Evolutionary conservation across 2,329 filamentous ascomycete species (phyloP).

Genomic region (Pseudogymnoascus sp.): DNA sequence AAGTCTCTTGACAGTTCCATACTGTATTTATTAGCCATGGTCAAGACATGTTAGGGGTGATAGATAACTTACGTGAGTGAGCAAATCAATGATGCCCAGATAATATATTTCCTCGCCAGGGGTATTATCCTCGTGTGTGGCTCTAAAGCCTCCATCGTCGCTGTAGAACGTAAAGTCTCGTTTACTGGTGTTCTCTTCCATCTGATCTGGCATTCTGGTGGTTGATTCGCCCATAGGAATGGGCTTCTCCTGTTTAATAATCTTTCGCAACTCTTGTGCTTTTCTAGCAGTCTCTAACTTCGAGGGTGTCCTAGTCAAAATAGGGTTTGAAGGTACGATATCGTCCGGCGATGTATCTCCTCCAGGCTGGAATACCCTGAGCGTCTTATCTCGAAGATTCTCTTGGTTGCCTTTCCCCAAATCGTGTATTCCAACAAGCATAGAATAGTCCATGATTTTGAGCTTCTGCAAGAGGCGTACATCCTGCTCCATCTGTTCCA

Average conservation of each 20-base stretch:
- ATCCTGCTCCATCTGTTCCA: constrained; percentile 81
- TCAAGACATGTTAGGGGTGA: not conserved
- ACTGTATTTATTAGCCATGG: constrained; percentile 45
- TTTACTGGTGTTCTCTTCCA: constrained; percentile 66
- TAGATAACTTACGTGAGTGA: constrained; percentile 73
- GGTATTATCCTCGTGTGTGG: constrained; percentile 81
- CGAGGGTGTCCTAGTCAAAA: constrained; percentile 82
- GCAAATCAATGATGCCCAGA: constrained; percentile 93
- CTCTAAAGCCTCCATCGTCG: constrained; percentile 87
- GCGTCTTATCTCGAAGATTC: constrained; percentile 78
- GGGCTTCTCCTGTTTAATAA: constrained; percentile 86
- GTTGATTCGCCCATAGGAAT: constrained; percentile 81
- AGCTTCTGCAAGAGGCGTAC: constrained; percentile 79
- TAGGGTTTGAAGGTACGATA: constrained; percentile 33
- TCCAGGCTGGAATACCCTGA: constrained; percentile 89
- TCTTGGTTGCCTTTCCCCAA: constrained; percentile 86
- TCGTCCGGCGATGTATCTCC: constrained; percentile 57
- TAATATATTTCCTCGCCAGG: constrained; percentile 94
- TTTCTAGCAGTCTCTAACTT: constrained; percentile 88
- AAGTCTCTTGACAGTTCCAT: constrained; percentile 86
- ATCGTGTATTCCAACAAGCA: constrained; percentile 91
- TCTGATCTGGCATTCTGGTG: constrained; percentile 83
- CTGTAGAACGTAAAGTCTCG: constrained; percentile 76
- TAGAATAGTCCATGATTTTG: constrained; percentile 98
- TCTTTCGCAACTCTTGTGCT: constrained; percentile 81